Base-by-base conservation (phyloP, 805 yeast species). In the Candida ascalaphidarum region DNA sequence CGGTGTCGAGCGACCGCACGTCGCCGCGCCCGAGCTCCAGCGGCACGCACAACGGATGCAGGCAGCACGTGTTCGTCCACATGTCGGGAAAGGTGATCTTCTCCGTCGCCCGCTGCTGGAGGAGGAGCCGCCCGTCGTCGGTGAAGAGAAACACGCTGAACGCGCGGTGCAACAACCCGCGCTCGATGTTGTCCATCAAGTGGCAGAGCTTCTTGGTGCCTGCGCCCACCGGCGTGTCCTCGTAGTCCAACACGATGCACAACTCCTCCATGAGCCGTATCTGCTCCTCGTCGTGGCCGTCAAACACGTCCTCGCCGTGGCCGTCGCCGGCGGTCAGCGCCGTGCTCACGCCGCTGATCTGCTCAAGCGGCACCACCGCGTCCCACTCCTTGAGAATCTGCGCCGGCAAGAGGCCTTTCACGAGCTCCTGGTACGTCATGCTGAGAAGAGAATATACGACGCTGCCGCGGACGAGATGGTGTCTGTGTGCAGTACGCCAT, bases 31-130 rank as follows among this genome's bases (percentile, higher is more conserved):
- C 35, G 49, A 86, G 62, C 55, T 92, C 99, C 21, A 74, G 61
- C 21, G 77, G 70, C 20, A 85, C 74, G 30, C 95, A 85, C 29
- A 92, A 65, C 7, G 99, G 99, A 53, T 92, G 99, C 1, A 97
- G 88, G 55, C 99, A 92, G 59, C 99, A 92, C 2, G 99, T 92
- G 55, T 92, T 92, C 15, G 99, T 92, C 99, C 99, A 92, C 80
- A 88, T 77, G 33, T 76, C 76, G 1, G 97, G 94, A 57, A 92
- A 92, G 1, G 99, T 92, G 60, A 92, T 92, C 55, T 92, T 92
- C 52, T 92, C 97, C 27, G 77, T 76, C 0, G 99, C 97, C 44
- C 99, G 76, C 61, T 89, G 96, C 61, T 92, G 99, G 41, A 92
- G 65, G 33, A 92, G 66, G 36, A 92, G 68, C 55, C 81, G 69